Conservation (phyloP, 768 basidiomycete genomes). For the Pleurotus ostreatus region DNA sequence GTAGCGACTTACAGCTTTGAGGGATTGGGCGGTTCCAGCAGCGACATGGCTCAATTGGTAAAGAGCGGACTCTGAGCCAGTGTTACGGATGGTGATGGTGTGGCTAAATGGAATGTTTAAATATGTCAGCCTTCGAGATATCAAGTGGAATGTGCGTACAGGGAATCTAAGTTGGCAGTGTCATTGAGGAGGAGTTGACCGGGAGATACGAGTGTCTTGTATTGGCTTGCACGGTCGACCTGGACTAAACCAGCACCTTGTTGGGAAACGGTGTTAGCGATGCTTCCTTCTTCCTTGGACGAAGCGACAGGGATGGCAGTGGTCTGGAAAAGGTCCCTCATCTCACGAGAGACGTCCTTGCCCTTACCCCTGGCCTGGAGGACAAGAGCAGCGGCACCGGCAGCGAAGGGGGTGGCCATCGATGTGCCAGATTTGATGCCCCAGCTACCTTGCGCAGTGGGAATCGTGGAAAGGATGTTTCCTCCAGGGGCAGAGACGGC, state of each 20-base stretch:
- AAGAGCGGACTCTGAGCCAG: slow-evolving; percentile 22
- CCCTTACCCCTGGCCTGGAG: slow-evolving; percentile 34
- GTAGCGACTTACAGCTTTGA: slow-evolving; percentile 30
- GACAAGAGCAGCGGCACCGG: slow-evolving; percentile 40
- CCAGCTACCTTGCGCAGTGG: slow-evolving; percentile 34
- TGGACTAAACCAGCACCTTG: slow-evolving; percentile 57
- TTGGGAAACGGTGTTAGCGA: slow-evolving; percentile 46
- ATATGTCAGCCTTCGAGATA: not conserved
- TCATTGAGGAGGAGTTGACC: slow-evolving; percentile 60
- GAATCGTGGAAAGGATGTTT: slow-evolving; percentile 44
- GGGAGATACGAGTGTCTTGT: slow-evolving; percentile 48
- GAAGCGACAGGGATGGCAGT: slow-evolving; percentile 41
- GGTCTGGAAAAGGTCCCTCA: slow-evolving; percentile 37
- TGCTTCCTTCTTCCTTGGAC: slow-evolving; percentile 42
- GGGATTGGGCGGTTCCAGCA: slow-evolving; percentile 49
- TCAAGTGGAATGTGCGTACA: slow-evolving; percentile 26
- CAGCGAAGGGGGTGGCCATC: slow-evolving; percentile 45
- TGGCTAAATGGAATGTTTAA: slow-evolving; percentile 26
- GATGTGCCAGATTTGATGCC: slow-evolving; percentile 40
- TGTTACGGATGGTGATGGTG: slow-evolving; percentile 49
- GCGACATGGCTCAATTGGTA: slow-evolving; percentile 50
- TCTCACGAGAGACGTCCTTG: slow-evolving; percentile 19
- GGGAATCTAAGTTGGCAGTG: slow-evolving; percentile 46
- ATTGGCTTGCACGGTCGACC: slow-evolving; percentile 52
- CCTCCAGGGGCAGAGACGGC: slow-evolving; percentile 51